Evolutionary conservation across 495 filamentous ascomycete genomes (phyloP), one percentile per base, ranked within the genome.

Genomic region (Ascodesmis nigricans): DNA sequence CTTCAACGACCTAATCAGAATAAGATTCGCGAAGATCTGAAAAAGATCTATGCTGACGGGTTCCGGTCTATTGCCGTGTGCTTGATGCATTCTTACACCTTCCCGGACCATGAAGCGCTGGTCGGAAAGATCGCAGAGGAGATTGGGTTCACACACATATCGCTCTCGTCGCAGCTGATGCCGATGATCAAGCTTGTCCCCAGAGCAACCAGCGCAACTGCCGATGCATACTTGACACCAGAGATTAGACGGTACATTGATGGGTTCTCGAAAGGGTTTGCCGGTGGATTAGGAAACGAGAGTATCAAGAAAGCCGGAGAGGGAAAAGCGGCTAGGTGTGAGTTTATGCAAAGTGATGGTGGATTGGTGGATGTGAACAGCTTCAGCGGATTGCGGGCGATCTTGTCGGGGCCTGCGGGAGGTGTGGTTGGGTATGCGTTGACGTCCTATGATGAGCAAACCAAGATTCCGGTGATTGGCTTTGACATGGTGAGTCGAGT

Each of bases 161-260:
- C 70, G 31, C 58, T 79, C 23, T 75, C 69, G 31, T 67, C 74
- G 40, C 66, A 79, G 52, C 60, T 80, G 18, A 91, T 91, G 71
- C 87, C 87, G 17, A 97, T 93, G 83, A 93, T 81, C 48, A 84
- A 82, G 52, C 57, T 82, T 5, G 74, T 82, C 0, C 75, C 84
- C 17, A 62, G 87, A 35, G 84, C 80, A 8, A 93, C 83, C 6
- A 91, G 79, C 10, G 78, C 87, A 6, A 90, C 81, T 18, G 87
- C 84, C 4, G 87, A 97, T 58, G 87, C 87, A 3, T 97, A 97
- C 50, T 65, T 97, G 3, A 95, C 87, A 1, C 87, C 87, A 0
- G 78, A 82, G 6, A 95, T 97, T 47, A 81, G 81, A 52, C 81
- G 83, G 53, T 97, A 97, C 52, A 90, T 95, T 45, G 63, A 71